phyloP scores from a whole-genome alignment of 1,284 basidiomycete genomes.

The Sporisorium exsertum region DNA sequence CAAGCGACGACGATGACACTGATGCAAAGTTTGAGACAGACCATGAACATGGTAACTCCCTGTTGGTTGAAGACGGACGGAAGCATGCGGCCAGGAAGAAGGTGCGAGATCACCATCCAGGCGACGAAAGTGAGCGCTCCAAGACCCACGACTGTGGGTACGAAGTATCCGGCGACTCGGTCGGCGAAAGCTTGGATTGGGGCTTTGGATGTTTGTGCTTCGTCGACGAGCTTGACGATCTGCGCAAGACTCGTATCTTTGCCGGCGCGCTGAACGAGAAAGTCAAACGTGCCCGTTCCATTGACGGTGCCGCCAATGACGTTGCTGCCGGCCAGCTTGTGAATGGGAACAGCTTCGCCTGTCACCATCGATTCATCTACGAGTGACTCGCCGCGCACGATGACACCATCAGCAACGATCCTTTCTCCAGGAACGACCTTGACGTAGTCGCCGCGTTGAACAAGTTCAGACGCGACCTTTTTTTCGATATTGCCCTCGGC shows the following conservation, averaged over 20 bases:
- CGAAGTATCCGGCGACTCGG: conserved; percentile 92
- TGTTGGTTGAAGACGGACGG: conserved; percentile 86
- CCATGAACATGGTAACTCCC: conserved; percentile 86
- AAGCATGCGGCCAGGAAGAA: conserved; percentile 73
- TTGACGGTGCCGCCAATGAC: conserved; percentile 99
- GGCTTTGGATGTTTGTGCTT: conserved; percentile 96
- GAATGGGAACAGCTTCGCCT: conserved; percentile 90
- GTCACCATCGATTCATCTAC: conserved; percentile 98
- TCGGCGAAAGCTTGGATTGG: conserved; percentile 98
- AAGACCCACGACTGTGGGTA: conserved; percentile 88
- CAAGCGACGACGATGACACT: conserved; percentile 98
- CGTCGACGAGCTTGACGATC: conserved; percentile 95
- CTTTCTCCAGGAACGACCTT: conserved; percentile 97
- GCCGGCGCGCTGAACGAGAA: conserved; percentile 92
- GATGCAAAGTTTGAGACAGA: conserved; percentile 97
- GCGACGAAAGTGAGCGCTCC: conserved; percentile 82
- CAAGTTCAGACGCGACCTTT: conserved; percentile 90
- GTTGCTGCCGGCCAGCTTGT: conserved; percentile 82
- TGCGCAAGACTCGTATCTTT: conserved; percentile 95
- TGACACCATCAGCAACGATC: conserved; percentile 93
- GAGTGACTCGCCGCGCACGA: conserved; percentile 84
- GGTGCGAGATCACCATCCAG: conserved; percentile 83
- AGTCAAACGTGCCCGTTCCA: conserved; percentile 93
- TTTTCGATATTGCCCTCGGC: conserved; percentile 78
- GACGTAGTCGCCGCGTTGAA: conserved; percentile 92